Evolutionary conservation across 345 rosid species (phyloP).

Genomic region (Eucalyptus erythrocorys): DNA sequence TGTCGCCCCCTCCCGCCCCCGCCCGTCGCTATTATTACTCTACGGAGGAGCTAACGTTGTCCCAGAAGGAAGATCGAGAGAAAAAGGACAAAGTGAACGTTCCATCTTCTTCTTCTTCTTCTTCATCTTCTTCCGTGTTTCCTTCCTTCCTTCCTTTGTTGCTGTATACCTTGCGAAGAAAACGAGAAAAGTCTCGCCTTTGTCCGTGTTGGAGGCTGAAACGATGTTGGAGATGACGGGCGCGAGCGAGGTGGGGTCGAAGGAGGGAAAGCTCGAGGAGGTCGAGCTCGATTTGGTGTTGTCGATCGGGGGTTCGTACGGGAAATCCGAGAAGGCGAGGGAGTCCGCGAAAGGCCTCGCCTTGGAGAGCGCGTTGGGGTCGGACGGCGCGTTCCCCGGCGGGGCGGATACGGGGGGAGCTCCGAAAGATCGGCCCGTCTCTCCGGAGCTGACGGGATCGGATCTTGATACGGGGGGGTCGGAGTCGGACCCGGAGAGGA

Average conservation of each 20-base stretch:
- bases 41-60: background rate
- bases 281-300: conserved; percentile 51
- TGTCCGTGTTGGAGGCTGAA: background rate
- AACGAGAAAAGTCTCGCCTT: background rate
- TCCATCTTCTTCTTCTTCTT: background rate
- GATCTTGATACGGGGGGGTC: background rate
- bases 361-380: background rate
- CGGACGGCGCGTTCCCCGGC: background rate
- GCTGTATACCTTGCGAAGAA: background rate
- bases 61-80: background rate
- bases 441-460: background rate
- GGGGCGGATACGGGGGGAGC: background rate
- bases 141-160: background rate
- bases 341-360: background rate
- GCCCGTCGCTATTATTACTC: background rate
- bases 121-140: background rate
- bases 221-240: background rate
- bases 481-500: background rate
- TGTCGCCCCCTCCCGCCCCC: background rate
- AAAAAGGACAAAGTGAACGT: background rate
- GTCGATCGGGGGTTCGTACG: conserved; percentile 36
- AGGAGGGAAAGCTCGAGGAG: conserved; percentile 11
- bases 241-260: background rate
- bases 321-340: background rate
- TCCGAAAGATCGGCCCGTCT: background rate